phyloP scores from a whole-genome alignment of 148 eudicot species.

The Pharnaceum exiguum region DNA sequence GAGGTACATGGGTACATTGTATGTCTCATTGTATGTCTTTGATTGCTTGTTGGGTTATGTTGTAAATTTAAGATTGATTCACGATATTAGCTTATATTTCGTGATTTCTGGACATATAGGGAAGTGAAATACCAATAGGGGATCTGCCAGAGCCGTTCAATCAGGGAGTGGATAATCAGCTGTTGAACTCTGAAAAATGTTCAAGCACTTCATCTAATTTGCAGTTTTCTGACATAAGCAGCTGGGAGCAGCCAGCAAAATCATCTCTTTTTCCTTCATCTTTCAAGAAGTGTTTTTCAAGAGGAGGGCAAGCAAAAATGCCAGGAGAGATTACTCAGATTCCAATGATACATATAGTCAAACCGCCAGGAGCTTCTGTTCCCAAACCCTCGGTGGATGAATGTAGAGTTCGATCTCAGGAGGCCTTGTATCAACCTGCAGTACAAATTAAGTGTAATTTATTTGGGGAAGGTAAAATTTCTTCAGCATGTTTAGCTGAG shows the following conservation, averaged over 20 bases:
- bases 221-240: not conserved
- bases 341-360: not conserved
- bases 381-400: not conserved
- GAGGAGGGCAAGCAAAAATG: constrained; percentile 3
- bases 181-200: constrained; percentile 2
- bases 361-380: not conserved
- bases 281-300: constrained; percentile 53
- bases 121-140: constrained; percentile 64
- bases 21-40: not conserved
- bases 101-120: constrained; percentile 36
- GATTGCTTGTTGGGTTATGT: not conserved
- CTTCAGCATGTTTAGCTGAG: not conserved
- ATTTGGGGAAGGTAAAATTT: not conserved
- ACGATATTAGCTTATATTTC: not conserved
- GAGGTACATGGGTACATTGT: no score
- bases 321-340: constrained; percentile 10
- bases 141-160: constrained; percentile 68
- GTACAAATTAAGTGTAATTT: constrained; percentile 29
- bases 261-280: constrained; percentile 58
- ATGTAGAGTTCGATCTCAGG: constrained; percentile 1
- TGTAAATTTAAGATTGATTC: not conserved
- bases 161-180: constrained; percentile 20
- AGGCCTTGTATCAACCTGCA: not conserved
- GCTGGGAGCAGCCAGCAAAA: constrained; percentile 8
- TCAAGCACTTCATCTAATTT: constrained; percentile 6